These are phyloP conservation scores for Dioszegia hungarica DNA, from an alignment of 768 basidiomycete species.

Conservation along the genomic window DNA sequence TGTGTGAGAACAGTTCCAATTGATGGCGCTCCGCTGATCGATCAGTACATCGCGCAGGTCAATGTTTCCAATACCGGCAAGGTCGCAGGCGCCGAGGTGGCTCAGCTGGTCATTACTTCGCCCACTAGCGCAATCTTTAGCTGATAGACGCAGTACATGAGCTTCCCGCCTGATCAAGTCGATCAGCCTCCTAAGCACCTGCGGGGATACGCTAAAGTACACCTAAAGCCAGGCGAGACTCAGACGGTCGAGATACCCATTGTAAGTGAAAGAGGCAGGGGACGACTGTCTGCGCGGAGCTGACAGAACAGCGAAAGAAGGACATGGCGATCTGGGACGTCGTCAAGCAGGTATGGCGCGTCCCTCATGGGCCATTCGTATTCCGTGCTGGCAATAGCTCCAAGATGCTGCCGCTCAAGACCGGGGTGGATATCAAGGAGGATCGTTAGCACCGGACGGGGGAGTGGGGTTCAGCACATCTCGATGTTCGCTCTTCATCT, in stretches of 20 bases:
- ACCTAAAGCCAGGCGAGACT: slow-evolving; percentile 32
- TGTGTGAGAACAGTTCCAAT: slow-evolving; percentile 16
- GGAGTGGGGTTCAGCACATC: slow-evolving; percentile 15
- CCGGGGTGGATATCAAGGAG: background rate
- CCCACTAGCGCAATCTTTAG: background rate
- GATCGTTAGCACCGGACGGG: background rate
- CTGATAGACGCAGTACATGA: slow-evolving; percentile 36
- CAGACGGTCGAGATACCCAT: slow-evolving; percentile 37
- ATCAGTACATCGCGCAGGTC: slow-evolving; percentile 32
- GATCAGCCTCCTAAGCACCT: slow-evolving; percentile 46
- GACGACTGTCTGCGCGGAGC: background rate
- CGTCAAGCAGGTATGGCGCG: slow-evolving; percentile 68
- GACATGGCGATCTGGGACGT: slow-evolving; percentile 63
- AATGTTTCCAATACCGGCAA: slow-evolving; percentile 49
- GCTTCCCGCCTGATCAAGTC: slow-evolving; percentile 32
- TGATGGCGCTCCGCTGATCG: background rate
- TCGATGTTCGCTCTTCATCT: background rate
- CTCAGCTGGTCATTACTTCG: slow-evolving; percentile 42
- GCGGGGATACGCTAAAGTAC: slow-evolving; percentile 45
- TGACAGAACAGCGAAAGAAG: slow-evolving; percentile 35
- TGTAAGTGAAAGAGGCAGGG: too few species aligned
- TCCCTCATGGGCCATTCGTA: slow-evolving; percentile 60
- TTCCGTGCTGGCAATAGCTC: slow-evolving; percentile 58
- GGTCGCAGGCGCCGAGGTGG: slow-evolving; percentile 45
- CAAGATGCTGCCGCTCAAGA: slow-evolving; percentile 18